Evolutionary conservation across 805 yeast species (phyloP).

Genomic region (Nakazawaea ernobii): DNA sequence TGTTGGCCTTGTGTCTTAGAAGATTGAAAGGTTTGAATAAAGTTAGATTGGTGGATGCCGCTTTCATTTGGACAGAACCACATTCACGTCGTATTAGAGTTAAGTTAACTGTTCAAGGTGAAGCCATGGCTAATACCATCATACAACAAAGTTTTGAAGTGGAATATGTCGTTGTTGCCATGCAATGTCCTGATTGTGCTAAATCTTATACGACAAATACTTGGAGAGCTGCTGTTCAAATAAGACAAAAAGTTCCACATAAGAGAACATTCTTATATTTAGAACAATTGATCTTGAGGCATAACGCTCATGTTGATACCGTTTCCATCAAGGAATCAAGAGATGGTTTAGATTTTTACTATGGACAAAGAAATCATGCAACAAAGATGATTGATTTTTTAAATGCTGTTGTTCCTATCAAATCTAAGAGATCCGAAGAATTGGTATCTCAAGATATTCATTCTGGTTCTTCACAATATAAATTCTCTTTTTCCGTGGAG

Average conservation of each 20-base stretch:
- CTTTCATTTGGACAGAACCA: slow-evolving; percentile 98
- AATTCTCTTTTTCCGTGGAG: slow-evolving; percentile 89
- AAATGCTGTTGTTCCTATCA: slow-evolving; percentile 77
- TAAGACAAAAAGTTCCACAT: slow-evolving; percentile 95
- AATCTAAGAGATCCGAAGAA: slow-evolving; percentile 81
- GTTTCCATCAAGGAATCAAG: slow-evolving; percentile 87
- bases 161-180: slow-evolving; percentile 86
- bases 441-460: slow-evolving; percentile 89
- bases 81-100: slow-evolving; percentile 93
- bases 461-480: slow-evolving; percentile 80
- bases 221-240: slow-evolving; percentile 97
- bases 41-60: slow-evolving; percentile 86
- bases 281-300: slow-evolving; percentile 90
- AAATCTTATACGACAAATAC: slow-evolving; percentile 94
- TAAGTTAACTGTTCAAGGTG: slow-evolving; percentile 93
- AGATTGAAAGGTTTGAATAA: slow-evolving; percentile 82
- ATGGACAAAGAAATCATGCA: slow-evolving; percentile 85
- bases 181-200: slow-evolving; percentile 99
- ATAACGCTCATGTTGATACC: slow-evolving; percentile 90
- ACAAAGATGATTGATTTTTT: slow-evolving; percentile 90
- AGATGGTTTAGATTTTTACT: slow-evolving; percentile 94
- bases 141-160: slow-evolving; percentile 94
- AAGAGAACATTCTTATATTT: slow-evolving; percentile 93
- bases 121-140: slow-evolving; percentile 86
- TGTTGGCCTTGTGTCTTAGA: slow-evolving; percentile 84